phyloP scores from a whole-genome alignment of 768 basidiomycete species.

The Boletus vermiculosoides region DNA sequence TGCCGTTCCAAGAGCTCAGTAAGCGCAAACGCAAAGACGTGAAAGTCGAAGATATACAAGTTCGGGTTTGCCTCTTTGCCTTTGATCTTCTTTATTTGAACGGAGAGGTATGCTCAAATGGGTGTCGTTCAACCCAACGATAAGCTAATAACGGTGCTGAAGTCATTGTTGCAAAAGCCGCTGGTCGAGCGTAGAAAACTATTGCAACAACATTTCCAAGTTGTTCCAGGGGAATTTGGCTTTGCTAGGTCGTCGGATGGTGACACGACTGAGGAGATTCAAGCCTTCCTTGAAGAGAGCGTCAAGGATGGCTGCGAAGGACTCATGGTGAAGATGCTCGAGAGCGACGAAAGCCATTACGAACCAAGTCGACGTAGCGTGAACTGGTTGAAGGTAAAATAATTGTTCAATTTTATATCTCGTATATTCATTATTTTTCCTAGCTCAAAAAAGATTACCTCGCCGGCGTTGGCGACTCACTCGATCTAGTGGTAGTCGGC shows the following conservation, averaged over 20 bases:
- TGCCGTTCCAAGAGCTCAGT: slow-evolving; percentile 98
- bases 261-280: slow-evolving; percentile 90
- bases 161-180: slow-evolving; percentile 82
- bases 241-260: slow-evolving; percentile 92
- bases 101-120: slow-evolving; percentile 65
- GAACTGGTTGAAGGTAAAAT: slow-evolving; percentile 92
- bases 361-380: slow-evolving; percentile 94
- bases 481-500: slow-evolving; percentile 97
- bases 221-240: slow-evolving; percentile 85
- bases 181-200: slow-evolving; percentile 75
- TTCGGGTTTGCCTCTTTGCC: slow-evolving; percentile 93
- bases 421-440: slow-evolving; percentile 1
- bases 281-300: slow-evolving; percentile 90
- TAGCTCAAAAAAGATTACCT: slow-evolving; percentile 99
- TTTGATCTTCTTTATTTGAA: slow-evolving; percentile 97
- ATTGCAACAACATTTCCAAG: slow-evolving; percentile 74
- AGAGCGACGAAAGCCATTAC: slow-evolving; percentile 87
- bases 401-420: not conserved
- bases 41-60: slow-evolving; percentile 95
- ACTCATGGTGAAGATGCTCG: slow-evolving; percentile 99
- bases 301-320: slow-evolving; percentile 99
- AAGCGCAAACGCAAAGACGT: slow-evolving; percentile 96
- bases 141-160: slow-evolving; percentile 7
- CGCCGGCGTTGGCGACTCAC: slow-evolving; percentile 92
- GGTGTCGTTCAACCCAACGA: not conserved